Conservation (phyloP, 768 basidiomycete species). For the Pleurotus eryngii region DNA sequence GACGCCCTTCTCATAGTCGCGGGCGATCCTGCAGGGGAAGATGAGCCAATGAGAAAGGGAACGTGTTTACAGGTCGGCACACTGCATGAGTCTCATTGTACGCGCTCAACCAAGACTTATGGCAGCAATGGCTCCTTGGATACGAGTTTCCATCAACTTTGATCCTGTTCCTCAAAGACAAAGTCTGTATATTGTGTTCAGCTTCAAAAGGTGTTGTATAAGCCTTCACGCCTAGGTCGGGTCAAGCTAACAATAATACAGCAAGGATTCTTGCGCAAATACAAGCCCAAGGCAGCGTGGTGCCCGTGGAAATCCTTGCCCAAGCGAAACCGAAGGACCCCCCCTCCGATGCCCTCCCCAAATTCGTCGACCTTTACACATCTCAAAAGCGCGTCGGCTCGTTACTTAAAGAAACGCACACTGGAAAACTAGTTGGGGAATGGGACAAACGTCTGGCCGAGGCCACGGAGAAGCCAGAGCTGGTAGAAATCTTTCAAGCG, state of each 20-base stretch:
- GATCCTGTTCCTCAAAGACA: slow-evolving; percentile 76
- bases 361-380: slow-evolving; percentile 62
- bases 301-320: slow-evolving; percentile 73
- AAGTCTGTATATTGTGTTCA: slow-evolving; percentile 78
- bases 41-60: slow-evolving; percentile 88
- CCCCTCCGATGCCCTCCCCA: slow-evolving; percentile 68
- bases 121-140: slow-evolving; percentile 91
- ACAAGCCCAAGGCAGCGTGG: slow-evolving; percentile 45
- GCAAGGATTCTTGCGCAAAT: slow-evolving; percentile 87
- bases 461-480: slow-evolving; percentile 60
- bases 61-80: slow-evolving; percentile 82
- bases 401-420: slow-evolving; percentile 77
- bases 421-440: slow-evolving; percentile 83
- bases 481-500: slow-evolving; percentile 74
- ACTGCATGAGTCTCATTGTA: neutral
- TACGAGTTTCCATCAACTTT: slow-evolving; percentile 97
- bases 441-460: slow-evolving; percentile 70
- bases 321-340: slow-evolving; percentile 81
- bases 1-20: slow-evolving; percentile 72
- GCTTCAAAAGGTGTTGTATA: slow-evolving; percentile 71
- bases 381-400: slow-evolving; percentile 65
- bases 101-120: slow-evolving; percentile 15
- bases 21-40: slow-evolving; percentile 80
- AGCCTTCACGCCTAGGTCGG: no score
- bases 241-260: slow-evolving; percentile 26